Evolutionary conservation across 345 rosid genomes (phyloP).

Genomic region (Kernera saxatilis): DNA sequence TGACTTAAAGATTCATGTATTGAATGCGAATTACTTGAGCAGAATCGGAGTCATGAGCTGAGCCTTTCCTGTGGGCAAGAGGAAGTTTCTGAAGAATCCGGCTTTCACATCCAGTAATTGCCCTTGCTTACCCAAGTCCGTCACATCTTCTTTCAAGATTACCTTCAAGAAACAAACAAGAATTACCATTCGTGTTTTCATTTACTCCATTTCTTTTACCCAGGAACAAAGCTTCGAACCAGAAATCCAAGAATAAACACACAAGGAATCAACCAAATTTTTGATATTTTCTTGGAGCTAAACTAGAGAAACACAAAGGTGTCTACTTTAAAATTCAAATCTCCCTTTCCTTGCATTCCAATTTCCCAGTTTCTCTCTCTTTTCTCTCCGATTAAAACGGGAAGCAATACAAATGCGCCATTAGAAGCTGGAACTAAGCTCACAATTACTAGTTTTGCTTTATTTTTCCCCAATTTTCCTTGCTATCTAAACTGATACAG

Average conservation of each 20-base stretch:
- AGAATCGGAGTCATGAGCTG: constrained; percentile 72
- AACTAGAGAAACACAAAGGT: not conserved
- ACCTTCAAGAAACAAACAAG: constrained; percentile 40
- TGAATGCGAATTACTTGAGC: constrained; percentile 52
- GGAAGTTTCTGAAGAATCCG: constrained; percentile 86
- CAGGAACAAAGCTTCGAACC: not conserved
- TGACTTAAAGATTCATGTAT: not conserved
- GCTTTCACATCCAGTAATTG: constrained; percentile 76
- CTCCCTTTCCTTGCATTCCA: not conserved
- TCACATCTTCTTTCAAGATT: constrained; percentile 82
- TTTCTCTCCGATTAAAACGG: not conserved
- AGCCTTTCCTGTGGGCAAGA: constrained; percentile 75
- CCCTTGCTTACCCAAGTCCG: constrained; percentile 68
- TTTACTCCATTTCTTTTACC: not conserved
- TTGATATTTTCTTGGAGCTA: not conserved
- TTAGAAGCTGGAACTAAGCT: too few relatives aligned
- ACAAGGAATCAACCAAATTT: not conserved
- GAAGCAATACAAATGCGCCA: not conserved
- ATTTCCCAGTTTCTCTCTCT: not conserved
- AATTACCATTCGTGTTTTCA: not conserved
- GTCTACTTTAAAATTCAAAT: not conserved
- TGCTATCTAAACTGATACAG: not conserved
- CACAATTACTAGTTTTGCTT: too few relatives aligned
- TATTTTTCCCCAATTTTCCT: not conserved
- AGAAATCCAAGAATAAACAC: not conserved